Base-by-base conservation (phyloP, 2,329 filamentous ascomycete genomes). In the Graphiopsis chlorocephala region DNA sequence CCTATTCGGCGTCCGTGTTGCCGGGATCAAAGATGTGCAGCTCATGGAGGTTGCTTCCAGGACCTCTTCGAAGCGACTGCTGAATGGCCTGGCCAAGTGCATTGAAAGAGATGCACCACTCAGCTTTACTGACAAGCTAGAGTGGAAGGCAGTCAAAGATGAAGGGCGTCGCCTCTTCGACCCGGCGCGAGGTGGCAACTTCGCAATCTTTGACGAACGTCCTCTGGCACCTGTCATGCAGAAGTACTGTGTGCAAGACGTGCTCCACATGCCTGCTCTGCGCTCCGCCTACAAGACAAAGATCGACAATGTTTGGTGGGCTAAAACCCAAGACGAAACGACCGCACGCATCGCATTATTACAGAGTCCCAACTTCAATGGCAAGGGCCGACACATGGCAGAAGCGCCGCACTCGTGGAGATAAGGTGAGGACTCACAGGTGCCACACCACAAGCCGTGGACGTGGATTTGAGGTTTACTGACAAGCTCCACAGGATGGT, bases 11-110 rank as follows among this genome's bases (percentile, higher is more conserved):
- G 76, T 88, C 66, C 29, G 64, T 0, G 68, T 88, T 0, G 65
- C 68, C 0, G 80, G 83, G 0, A 70, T 87, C 12, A 66, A 80
- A 2, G 84, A 88, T 68, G 61, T 88, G 0, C 85, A 88, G 69
- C 76, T 88, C 0, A 83, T 88, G 79, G 84, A 88, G 70, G 68
- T 82, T 4, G 83, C 80, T 0, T 71, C 71, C 0, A 72, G 80
- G 14, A 35, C 0, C 75, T 66, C 42, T 62, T 61, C 17, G 72
- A 63, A 52, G 45, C n/a, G 45, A 20, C 20, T 48, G 3, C 50
- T 82, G 1, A 68, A 64, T 15, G 78, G 80, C 0, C 71, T 84
- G 2, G 72, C 69, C 1, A 78, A 73, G 57, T 83, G 81, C 67
- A 75, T 82, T 25, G 71, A 77, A 31, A 33, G 64, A 2, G 72